phyloP scores from a whole-genome alignment of 306 rosid genomes.

The Vigna reflexopilosa region DNA sequence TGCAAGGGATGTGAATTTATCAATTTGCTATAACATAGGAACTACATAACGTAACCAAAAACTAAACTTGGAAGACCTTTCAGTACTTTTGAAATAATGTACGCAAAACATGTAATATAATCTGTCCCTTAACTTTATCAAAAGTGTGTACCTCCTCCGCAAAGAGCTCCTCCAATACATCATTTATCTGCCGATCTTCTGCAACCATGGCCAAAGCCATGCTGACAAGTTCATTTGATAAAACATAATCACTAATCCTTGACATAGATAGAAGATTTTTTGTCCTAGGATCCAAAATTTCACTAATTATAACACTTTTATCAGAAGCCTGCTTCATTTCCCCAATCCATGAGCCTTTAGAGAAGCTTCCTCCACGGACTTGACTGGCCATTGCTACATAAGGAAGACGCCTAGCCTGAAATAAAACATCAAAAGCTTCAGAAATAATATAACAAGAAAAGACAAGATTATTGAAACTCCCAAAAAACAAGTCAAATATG shows the following conservation, averaged over 20 bases:
- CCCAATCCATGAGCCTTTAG: conserved; percentile 92
- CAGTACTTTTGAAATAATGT: conserved; percentile 18
- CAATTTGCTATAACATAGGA: conserved; percentile 31
- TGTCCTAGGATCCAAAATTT: conserved; percentile 92
- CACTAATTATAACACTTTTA: conserved; percentile 86
- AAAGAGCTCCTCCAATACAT: conserved; percentile 86
- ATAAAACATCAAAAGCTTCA: conserved; percentile 32
- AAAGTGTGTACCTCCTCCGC: conserved; percentile 81
- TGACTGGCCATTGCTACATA: conserved; percentile 60
- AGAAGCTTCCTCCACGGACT: conserved; percentile 70
- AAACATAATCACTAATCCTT: conserved; percentile 88
- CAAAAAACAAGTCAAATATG: conserved; percentile 9
- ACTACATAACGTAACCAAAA: conserved; percentile 17
- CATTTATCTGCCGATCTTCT: conserved; percentile 91
- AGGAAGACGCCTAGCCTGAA: conserved; percentile 90
- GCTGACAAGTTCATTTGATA: conserved; percentile 94
- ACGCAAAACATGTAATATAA: conserved; percentile 28
- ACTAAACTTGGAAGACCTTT: conserved; percentile 3
- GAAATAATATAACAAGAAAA: conserved; percentile 30
- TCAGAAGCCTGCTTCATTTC: conserved; percentile 96
- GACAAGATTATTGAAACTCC: conserved; percentile 22
- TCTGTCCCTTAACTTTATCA: conserved; percentile 11
- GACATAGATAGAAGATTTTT: conserved; percentile 89
- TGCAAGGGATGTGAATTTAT: conserved; percentile 24
- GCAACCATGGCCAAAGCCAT: conserved; percentile 98